These are phyloP conservation scores for Cokeromyces recurvatus DNA, from an alignment of 371 early-diverging fungal genomes.

Conservation along the genomic window DNA sequence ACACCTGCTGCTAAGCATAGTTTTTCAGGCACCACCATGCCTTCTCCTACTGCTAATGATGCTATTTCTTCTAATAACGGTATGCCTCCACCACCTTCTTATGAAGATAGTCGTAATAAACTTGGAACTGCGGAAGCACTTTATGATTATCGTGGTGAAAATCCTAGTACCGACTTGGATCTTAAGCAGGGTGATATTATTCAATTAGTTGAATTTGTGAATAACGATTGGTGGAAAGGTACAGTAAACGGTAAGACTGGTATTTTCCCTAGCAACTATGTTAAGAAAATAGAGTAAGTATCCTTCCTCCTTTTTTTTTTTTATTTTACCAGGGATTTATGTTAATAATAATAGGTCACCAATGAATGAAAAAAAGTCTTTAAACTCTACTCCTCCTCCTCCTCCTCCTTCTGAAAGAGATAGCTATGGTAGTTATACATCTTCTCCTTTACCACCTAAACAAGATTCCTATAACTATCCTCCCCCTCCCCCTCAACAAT, in stretches of 20 bases:
- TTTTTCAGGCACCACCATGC: not conserved
- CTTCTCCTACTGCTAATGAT: constrained; percentile 6
- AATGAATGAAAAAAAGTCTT: not conserved
- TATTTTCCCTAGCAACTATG: constrained; percentile 82
- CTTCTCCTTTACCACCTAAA: constrained; percentile 13
- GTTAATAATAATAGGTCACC: too few relatives aligned
- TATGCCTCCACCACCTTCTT: constrained; percentile 12
- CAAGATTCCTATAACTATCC: constrained; percentile 21
- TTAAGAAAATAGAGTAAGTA: constrained; percentile 27
- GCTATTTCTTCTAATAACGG: not conserved
- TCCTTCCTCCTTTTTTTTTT: too few relatives aligned
- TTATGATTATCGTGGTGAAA: constrained; percentile 39
- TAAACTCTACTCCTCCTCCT: not conserved
- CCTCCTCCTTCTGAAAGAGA: constrained; percentile 5
- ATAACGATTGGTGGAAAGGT: constrained; percentile 70
- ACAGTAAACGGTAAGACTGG: constrained; percentile 58
- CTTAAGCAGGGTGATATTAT: constrained; percentile 25
- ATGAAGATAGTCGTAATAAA: constrained; percentile 6
- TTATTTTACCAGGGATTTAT: too few relatives aligned
- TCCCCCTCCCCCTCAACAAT: not conserved
- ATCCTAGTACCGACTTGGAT: constrained; percentile 36
- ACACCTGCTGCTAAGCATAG: not conserved
- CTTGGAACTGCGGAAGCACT: constrained; percentile 34
- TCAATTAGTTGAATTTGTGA: constrained; percentile 17
- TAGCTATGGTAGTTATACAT: constrained; percentile 5